Evolutionary conservation across 1,139 yeast genomes (phyloP).

Genomic region (Hyphopichia pseudoburtonii): DNA sequence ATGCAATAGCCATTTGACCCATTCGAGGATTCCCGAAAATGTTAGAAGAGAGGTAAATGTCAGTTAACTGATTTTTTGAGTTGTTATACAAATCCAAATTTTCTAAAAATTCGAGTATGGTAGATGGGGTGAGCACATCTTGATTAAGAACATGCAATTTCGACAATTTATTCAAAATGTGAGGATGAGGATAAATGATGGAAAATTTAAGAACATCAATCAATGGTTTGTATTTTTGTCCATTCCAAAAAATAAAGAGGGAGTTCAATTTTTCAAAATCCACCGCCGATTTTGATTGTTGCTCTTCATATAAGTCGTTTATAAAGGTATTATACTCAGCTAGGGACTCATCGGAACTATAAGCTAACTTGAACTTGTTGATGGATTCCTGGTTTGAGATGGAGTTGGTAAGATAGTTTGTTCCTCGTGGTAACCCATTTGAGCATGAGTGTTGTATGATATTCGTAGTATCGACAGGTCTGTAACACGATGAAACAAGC

Average conservation of each 20-base stretch:
- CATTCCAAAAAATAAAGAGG: conserved; percentile 36
- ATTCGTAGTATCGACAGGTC: conserved; percentile 19
- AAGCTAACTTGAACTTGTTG: not conserved
- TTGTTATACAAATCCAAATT: conserved; percentile 26
- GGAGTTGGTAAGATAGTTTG: conserved; percentile 29
- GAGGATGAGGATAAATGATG: conserved; percentile 36
- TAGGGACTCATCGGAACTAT: conserved; percentile 5
- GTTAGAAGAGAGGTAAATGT: conserved; percentile 31
- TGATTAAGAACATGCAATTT: conserved; percentile 14
- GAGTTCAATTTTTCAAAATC: conserved; percentile 23
- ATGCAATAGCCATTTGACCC: conserved; percentile 19
- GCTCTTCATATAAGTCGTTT: conserved; percentile 11
- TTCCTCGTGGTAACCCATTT: conserved; percentile 22
- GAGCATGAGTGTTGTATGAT: conserved; percentile 22
- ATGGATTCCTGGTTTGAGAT: not conserved
- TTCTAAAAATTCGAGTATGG: conserved; percentile 19
- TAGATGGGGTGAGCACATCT: conserved; percentile 12
- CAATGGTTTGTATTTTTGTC: conserved; percentile 20
- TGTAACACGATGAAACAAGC: conserved; percentile 22
- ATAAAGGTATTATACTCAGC: conserved; percentile 15
- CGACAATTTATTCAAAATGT: conserved; percentile 14
- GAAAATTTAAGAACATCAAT: conserved; percentile 32
- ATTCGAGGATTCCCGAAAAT: conserved; percentile 23
- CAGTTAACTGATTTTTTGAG: conserved; percentile 22
- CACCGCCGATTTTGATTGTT: conserved; percentile 11